Percentiles rank a stretch among this genome's conserved stretches.
Evolutionary conservation across 2,329 filamentous ascomycete species (phyloP).

Genomic region (Fusarium falciforme): DNA sequence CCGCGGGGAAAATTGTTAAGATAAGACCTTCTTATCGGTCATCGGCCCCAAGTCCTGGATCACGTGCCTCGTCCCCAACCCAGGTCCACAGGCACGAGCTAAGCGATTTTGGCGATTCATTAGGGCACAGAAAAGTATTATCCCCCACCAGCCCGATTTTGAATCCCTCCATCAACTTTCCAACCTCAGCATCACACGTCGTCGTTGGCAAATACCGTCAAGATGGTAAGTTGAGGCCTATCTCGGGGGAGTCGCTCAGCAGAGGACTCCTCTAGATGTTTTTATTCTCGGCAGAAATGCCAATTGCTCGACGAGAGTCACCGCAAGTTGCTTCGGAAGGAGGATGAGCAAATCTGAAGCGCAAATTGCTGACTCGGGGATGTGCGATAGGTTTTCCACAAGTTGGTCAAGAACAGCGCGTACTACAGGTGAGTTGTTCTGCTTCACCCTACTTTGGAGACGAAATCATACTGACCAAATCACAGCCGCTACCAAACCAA

Average conservation of each 20-base stretch:
- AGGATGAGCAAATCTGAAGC: slow-evolving; percentile 82
- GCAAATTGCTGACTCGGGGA: slow-evolving; percentile 99
- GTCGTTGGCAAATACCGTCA: slow-evolving; percentile 67
- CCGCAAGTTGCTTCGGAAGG: slow-evolving; percentile 98
- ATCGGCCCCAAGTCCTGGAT: not conserved
- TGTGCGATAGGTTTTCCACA: slow-evolving; percentile 82
- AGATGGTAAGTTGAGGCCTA: slow-evolving; percentile 74
- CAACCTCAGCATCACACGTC: slow-evolving; percentile 52
- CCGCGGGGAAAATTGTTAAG: slow-evolving; percentile 6
- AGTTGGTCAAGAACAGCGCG: slow-evolving; percentile 95
- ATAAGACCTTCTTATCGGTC: not conserved
- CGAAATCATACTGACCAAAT: slow-evolving; percentile 41
- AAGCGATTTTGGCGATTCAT: slow-evolving; percentile 39
- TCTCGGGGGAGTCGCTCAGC: slow-evolving; percentile 37
- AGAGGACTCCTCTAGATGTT: slow-evolving; percentile 37
- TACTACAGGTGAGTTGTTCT: slow-evolving; percentile 88
- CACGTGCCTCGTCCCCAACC: slow-evolving; percentile 57
- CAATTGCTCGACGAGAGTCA: slow-evolving; percentile 72
- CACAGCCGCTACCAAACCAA: slow-evolving; percentile 98
- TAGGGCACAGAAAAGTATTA: slow-evolving; percentile 54
- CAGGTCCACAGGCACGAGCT: slow-evolving; percentile 43
- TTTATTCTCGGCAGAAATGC: slow-evolving; percentile 57
- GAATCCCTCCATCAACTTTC: slow-evolving; percentile 46
- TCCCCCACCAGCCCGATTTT: slow-evolving; percentile 53
- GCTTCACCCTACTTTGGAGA: not conserved